These are phyloP conservation scores for Cyclotella atomus DNA, from an alignment of 108 stramenopile species.

Conservation along the genomic window DNA sequence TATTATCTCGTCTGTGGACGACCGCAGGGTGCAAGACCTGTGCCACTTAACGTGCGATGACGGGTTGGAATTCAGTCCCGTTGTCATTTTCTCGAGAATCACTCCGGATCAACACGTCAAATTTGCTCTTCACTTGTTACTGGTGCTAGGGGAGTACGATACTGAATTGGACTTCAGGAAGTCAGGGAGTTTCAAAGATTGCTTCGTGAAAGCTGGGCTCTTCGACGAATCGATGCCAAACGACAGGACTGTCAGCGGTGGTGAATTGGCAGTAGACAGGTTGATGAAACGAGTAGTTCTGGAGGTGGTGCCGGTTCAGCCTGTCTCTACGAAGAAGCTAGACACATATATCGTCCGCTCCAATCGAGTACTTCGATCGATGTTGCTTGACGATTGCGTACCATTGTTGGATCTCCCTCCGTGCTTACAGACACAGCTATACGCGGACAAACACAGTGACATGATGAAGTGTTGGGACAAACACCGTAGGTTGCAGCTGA, in stretches of 20 bases:
- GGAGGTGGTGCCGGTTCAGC: slow-evolving; percentile 9
- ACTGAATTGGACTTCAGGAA: slow-evolving; percentile 21
- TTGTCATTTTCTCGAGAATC: slow-evolving; percentile 16
- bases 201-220: not conserved
- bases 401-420: slow-evolving; percentile 28
- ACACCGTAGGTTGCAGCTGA: not conserved
- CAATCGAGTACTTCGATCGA: not conserved
- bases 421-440: slow-evolving; percentile 6
- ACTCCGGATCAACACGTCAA: not conserved
- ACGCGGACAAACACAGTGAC: not conserved
- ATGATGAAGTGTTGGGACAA: slow-evolving; percentile 4
- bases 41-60: not conserved
- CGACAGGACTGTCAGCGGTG: not conserved
- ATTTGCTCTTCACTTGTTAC: slow-evolving; percentile 14
- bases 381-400: slow-evolving; percentile 4
- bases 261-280: not conserved
- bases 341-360: slow-evolving; percentile 7
- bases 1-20: not conserved
- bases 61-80: not conserved
- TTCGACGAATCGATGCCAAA: not conserved
- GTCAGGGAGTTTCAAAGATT: slow-evolving; percentile 1
- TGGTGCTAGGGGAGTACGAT: slow-evolving; percentile 20
- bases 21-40: not conserved
- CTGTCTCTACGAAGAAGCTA: not conserved
- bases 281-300: not conserved